Base-by-base conservation (phyloP, 768 basidiomycete species). In the Calocybe indica region DNA sequence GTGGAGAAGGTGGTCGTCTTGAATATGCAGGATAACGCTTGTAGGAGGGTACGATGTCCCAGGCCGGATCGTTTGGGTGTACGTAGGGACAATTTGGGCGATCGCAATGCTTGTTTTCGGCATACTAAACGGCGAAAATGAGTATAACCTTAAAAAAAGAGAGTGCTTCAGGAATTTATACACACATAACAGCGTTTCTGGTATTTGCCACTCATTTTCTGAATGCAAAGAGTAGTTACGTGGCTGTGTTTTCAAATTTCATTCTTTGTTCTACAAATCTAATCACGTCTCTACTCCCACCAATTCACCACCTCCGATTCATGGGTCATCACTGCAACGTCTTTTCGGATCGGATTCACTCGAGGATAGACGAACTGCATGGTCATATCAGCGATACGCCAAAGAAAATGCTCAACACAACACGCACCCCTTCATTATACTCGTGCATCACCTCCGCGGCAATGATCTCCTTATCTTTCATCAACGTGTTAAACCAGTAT, bases 281-380 rank as follows among this genome's bases (percentile, higher is more conserved):
- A 36, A 28, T 47, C 43, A 65, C 22, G 22, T 22, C 22, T 22
- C 30, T 75, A 67, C 50, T 80, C 75, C 76, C 74, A 80, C 30
- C 78, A 55, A 53, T 78, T 73, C 7, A 88, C 76, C 52, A 88
- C 74, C 71, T 92, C 90, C 1, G 85, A 78, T 58, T 92, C 74
- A 62, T 90, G 82, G 2, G 90, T 92, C 88, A 89, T 90, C 28
- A 89, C 85, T 3, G 84, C 82, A 1, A 80, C 88, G 53, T 92
- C 90, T 49, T 72, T 79, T 30, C 85, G 79, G 14, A 92, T 71
- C 6, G 85, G 85, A 56, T 87, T 83, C 51, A 89, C 63, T 51
- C 83, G 79, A n/a, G 90, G 91, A 55, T 85, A 79, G 3, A 92
- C 90, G 60, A 89, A 92, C 88, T 92, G 47, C 22, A 9, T 33